Conservation (phyloP, 495 filamentous ascomycete species). For the Penicillium maclennaniae region DNA sequence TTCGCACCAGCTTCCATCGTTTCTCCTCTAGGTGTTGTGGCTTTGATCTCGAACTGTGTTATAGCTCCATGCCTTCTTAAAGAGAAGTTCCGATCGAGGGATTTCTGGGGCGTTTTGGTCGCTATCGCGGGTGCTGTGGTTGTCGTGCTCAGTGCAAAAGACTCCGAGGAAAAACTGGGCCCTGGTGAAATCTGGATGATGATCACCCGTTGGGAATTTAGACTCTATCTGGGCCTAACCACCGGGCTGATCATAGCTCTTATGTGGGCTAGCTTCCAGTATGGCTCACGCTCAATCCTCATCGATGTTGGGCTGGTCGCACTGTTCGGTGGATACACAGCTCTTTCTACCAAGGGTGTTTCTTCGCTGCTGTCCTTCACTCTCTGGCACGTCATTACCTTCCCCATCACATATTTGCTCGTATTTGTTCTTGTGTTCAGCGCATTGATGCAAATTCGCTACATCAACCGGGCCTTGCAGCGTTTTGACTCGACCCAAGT, state of each 20-base stretch:
- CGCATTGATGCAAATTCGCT: slow-evolving; percentile 91
- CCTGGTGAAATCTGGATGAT: slow-evolving; percentile 86
- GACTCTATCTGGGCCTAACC: slow-evolving; percentile 81
- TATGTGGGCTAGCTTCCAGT: slow-evolving; percentile 76
- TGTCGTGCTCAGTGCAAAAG: slow-evolving; percentile 88
- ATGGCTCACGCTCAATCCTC: slow-evolving; percentile 78
- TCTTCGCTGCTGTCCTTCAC: slow-evolving; percentile 90
- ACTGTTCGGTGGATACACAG: slow-evolving; percentile 92
- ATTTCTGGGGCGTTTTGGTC: slow-evolving; percentile 82
- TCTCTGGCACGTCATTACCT: slow-evolving; percentile 80
- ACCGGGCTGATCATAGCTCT: slow-evolving; percentile 65
- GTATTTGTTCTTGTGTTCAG: slow-evolving; percentile 72
- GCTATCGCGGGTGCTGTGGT: slow-evolving; percentile 84
- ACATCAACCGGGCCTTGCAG: slow-evolving; percentile 90
- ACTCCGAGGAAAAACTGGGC: slow-evolving; percentile 83
- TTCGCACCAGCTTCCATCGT: slow-evolving; percentile 99
- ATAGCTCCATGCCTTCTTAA: slow-evolving; percentile 92
- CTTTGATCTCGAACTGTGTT: slow-evolving; percentile 90
- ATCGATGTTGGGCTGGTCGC: slow-evolving; percentile 92
- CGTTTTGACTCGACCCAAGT: slow-evolving; percentile 96
- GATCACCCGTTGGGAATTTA: slow-evolving; percentile 86
- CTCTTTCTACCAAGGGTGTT: slow-evolving; percentile 91
- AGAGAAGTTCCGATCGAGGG: slow-evolving; percentile 78
- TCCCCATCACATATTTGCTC: slow-evolving; percentile 85
- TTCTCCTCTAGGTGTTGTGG: slow-evolving; percentile 92